Evolutionary conservation across 2,329 filamentous ascomycete genomes (phyloP).

Genomic region (Sordariomycetes sp.): DNA sequence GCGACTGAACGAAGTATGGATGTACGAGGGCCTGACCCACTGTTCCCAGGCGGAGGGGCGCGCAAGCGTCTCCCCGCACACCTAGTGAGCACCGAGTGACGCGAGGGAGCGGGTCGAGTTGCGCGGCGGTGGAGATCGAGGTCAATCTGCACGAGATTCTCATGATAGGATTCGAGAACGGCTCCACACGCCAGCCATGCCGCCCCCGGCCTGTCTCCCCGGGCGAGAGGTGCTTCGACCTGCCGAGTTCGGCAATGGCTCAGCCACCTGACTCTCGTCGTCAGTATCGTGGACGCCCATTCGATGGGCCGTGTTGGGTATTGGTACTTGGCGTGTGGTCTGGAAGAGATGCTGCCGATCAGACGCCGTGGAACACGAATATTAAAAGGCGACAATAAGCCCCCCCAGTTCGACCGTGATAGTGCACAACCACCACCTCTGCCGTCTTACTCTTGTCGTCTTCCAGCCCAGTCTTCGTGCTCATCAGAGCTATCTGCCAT

Average conservation of each 20-base stretch:
- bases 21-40: no score
- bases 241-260: neutral
- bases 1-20: no score
- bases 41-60: neutral
- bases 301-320: neutral
- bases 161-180: neutral
- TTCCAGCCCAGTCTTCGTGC: no score
- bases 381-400: neutral
- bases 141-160: neutral
- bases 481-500: no score
- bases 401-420: no score
- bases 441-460: no score
- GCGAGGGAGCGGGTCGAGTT: neutral
- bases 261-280: neutral
- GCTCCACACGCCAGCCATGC: neutral
- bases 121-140: neutral
- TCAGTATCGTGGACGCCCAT: neutral
- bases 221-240: neutral
- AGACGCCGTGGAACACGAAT: neutral
- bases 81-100: neutral
- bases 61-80: neutral
- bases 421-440: no score
- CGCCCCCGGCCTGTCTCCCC: neutral
- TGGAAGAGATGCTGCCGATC: neutral
- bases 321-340: neutral